phyloP scores from a whole-genome alignment of 2,329 filamentous ascomycete species.

The Fusarium graminum region DNA sequence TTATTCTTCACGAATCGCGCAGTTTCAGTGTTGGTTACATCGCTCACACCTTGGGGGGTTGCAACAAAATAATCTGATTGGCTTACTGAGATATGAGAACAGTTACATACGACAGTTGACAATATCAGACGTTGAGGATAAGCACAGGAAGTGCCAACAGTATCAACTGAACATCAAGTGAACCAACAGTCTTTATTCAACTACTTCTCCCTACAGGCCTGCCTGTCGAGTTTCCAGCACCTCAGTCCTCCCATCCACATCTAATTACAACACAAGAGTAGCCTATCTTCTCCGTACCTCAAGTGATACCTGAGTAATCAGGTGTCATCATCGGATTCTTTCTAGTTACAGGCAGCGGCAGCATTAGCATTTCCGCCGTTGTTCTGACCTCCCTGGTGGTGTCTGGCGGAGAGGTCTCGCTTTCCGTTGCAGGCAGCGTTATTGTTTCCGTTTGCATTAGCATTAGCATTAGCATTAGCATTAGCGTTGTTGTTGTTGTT shows the following conservation, averaged over 20 bases:
- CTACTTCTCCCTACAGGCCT: not conserved
- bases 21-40: too few relatives aligned
- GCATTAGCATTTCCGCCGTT: slow-evolving; percentile 13
- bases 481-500: slow-evolving; percentile 2
- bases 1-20: too few relatives aligned
- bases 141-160: not conserved
- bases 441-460: not conserved
- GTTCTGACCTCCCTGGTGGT: slow-evolving; percentile 17
- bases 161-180: not conserved
- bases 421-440: slow-evolving; percentile 14
- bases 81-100: too few relatives aligned
- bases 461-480: too few relatives aligned
- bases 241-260: not conserved
- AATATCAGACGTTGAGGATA: too few relatives aligned
- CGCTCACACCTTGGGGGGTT: too few relatives aligned
- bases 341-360: slow-evolving; percentile 16
- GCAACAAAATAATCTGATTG: too few relatives aligned
- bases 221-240: not conserved
- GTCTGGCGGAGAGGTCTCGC: slow-evolving; percentile 11
- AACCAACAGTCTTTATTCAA: not conserved
- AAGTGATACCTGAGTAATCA: not conserved
- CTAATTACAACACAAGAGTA: not conserved
- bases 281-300: not conserved
- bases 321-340: not conserved
- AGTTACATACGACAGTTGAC: too few relatives aligned